Percentiles rank a stretch among this genome's conserved stretches.
phyloP scores from a whole-genome alignment of 148 eudicot genomes.

The Agrostemma githago region DNA sequence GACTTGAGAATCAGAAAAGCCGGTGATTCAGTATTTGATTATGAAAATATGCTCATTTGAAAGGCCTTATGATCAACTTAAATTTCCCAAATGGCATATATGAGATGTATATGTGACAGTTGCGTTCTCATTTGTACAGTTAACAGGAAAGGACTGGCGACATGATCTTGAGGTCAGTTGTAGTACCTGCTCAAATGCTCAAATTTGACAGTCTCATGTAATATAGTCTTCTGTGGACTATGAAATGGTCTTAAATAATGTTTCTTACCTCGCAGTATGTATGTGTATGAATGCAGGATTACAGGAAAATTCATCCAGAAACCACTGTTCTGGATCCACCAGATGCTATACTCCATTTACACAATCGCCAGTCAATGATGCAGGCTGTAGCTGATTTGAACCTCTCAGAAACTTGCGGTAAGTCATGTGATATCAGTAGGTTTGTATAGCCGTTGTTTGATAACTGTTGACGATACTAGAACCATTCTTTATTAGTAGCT shows the following conservation, averaged over 20 bases:
- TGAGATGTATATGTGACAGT: constrained; percentile 2
- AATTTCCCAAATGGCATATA: too few species aligned
- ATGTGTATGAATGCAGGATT: constrained; percentile 52
- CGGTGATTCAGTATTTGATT: too few species aligned
- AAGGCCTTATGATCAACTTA: too few species aligned
- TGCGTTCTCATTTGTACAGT: constrained; percentile 41
- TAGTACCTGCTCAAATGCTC: background rate
- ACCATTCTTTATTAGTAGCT: background rate
- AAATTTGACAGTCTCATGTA: background rate
- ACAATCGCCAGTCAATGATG: constrained; percentile 92
- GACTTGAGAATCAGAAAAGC: background rate
- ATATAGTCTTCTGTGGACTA: background rate
- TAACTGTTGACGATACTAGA: background rate
- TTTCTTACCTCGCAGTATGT: constrained; percentile 13
- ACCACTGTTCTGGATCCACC: constrained; percentile 96
- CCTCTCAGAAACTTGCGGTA: constrained; percentile 71
- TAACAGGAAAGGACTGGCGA: constrained; percentile 79
- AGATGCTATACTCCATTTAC: constrained; percentile 80
- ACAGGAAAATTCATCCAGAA: constrained; percentile 63
- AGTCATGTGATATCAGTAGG: constrained; percentile 4
- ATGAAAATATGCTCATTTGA: too few species aligned
- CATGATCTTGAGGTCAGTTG: constrained; percentile 79
- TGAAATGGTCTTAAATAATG: background rate
- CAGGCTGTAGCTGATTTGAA: constrained; percentile 84
- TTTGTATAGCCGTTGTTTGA: background rate